Evolutionary conservation across 2,329 filamentous ascomycete genomes (phyloP).

Genomic region (Colletotrichum endophyticum): DNA sequence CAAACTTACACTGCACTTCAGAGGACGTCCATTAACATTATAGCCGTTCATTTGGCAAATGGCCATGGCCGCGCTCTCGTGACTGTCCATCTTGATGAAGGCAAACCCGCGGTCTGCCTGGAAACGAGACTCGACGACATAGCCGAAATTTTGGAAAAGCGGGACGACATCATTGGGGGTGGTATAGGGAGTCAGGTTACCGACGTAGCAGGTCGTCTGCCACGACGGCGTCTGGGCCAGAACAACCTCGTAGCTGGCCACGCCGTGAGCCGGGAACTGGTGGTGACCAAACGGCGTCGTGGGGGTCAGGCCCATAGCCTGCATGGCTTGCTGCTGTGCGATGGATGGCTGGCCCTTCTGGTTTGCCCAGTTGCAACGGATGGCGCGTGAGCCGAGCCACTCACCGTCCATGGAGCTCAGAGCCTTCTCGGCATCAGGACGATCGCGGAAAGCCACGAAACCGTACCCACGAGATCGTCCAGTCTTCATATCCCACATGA

Average conservation of each 20-base stretch:
- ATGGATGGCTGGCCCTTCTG: slow-evolving; percentile 99
- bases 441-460: slow-evolving; percentile 96
- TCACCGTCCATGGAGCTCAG: slow-evolving; percentile 98
- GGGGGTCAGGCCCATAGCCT: slow-evolving; percentile 96
- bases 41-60: slow-evolving; percentile 98
- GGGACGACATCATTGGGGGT: slow-evolving; percentile 97
- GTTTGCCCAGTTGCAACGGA: slow-evolving; percentile 99
- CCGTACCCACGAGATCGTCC: slow-evolving; percentile 96
- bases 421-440: slow-evolving; percentile 92
- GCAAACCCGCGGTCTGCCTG: slow-evolving; percentile 97
- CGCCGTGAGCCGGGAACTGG: slow-evolving; percentile 95
- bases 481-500: slow-evolving; percentile 99
- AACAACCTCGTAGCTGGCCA: slow-evolving; percentile 98
- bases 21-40: slow-evolving; percentile 93
- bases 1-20: slow-evolving; percentile 95
- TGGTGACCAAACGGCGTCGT: slow-evolving; percentile 96
- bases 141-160: slow-evolving; percentile 98
- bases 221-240: slow-evolving; percentile 92
- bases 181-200: slow-evolving; percentile 96
- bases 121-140: slow-evolving; percentile 95
- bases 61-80: slow-evolving; percentile 97
- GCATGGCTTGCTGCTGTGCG: slow-evolving; percentile 96
- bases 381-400: slow-evolving; percentile 97
- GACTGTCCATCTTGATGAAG: slow-evolving; percentile 98
- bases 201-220: slow-evolving; percentile 99